Evolutionary conservation across 257 asterid genomes (phyloP).

Genomic region (Solanum pinnatisectum): DNA sequence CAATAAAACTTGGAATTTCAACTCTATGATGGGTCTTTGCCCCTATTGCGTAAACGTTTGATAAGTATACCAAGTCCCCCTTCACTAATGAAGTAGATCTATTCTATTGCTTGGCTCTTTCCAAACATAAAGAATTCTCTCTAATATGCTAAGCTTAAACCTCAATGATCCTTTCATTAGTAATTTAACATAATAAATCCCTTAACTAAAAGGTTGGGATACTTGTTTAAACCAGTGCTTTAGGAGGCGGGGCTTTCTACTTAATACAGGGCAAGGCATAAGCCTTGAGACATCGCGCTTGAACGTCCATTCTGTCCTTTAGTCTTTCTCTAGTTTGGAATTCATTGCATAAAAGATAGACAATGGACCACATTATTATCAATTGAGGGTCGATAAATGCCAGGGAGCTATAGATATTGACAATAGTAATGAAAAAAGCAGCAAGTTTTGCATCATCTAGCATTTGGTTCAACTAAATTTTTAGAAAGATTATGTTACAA

Average conservation of each 20-base stretch:
- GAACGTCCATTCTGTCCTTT: not conserved
- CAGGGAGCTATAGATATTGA: not conserved
- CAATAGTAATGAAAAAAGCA: not conserved
- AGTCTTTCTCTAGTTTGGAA: not conserved
- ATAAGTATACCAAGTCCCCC: not conserved
- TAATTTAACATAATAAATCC: too few relatives aligned
- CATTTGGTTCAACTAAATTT: not conserved
- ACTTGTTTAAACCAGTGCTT: not conserved
- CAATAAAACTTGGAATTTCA: not conserved
- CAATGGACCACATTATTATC: not conserved
- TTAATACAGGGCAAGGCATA: not conserved
- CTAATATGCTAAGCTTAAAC: not conserved
- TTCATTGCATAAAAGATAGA: not conserved
- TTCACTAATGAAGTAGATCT: not conserved
- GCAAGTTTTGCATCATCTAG: not conserved
- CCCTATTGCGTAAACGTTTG: not conserved
- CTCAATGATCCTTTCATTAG: not conserved
- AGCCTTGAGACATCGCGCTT: not conserved
- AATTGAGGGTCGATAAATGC: not conserved
- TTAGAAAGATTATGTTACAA: not conserved
- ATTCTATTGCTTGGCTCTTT: not conserved
- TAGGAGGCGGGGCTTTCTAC: not conserved
- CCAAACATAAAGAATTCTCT: not conserved
- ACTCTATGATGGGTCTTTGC: not conserved
- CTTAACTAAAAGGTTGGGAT: too few relatives aligned